Evolutionary conservation across 305 asterid genomes (phyloP).

Genomic region (Fraxinus xanthoxyloides): DNA sequence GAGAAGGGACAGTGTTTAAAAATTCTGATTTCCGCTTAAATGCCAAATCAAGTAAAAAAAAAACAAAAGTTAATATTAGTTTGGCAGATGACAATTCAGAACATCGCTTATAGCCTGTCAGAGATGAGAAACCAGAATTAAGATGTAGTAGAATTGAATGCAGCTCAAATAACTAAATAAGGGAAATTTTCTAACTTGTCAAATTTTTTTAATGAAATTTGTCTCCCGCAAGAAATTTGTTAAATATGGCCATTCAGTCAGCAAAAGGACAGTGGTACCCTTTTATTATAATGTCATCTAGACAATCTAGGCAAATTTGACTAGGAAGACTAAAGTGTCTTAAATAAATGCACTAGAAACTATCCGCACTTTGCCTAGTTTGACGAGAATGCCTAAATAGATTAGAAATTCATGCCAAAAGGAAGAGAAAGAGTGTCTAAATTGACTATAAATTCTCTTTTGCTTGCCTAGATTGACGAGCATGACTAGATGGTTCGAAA

Average conservation of each 20-base stretch:
- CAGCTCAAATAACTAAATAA: not conserved
- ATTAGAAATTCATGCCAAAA: not conserved
- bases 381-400: not conserved
- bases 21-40: not conserved
- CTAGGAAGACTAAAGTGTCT: not conserved
- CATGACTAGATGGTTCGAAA: not conserved
- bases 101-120: not conserved
- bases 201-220: not conserved
- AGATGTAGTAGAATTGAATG: not conserved
- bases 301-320: not conserved
- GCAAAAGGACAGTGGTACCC: not conserved
- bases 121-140: slow-evolving; percentile 2
- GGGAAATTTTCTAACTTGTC: not conserved
- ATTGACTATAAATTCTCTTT: not conserved
- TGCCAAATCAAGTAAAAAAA: not conserved
- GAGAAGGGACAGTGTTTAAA: not conserved
- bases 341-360: not conserved
- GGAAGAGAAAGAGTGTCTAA: not conserved
- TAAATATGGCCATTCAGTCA: not conserved
- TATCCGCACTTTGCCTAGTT: not conserved
- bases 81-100: not conserved
- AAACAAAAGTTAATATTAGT: not conserved
- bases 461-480: not conserved
- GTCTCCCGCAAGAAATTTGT: not conserved
- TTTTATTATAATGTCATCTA: not conserved